Conservation (phyloP, 768 basidiomycete genomes). For the Sporobolomyces pararoseus region DNA sequence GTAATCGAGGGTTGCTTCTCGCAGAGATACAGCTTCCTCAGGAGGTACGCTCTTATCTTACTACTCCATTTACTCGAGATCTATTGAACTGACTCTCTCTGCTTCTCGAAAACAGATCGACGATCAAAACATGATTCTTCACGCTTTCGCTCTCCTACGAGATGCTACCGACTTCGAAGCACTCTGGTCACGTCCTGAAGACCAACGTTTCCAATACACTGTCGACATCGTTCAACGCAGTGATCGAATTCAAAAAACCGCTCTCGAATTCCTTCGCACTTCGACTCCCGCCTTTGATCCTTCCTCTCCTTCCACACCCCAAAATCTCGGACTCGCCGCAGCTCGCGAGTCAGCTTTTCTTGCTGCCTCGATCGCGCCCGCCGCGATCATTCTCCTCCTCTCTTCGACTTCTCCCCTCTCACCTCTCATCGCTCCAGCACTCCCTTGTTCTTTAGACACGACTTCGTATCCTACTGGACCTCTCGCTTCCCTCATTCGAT, state of each 20-base stretch:
- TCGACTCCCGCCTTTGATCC: slow-evolving; percentile 59
- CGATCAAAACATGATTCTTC: not conserved
- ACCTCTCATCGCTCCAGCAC: slow-evolving; percentile 1
- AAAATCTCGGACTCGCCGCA: not conserved
- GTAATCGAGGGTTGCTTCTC: slow-evolving; percentile 2
- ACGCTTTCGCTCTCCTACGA: slow-evolving; percentile 54
- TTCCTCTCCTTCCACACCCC: slow-evolving; percentile 44
- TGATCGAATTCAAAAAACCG: slow-evolving; percentile 47
- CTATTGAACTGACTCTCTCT: not conserved
- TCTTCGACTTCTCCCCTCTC: slow-evolving; percentile 17
- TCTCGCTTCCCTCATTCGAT: not conserved
- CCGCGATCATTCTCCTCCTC: slow-evolving; percentile 16
- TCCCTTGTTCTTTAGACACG: slow-evolving; percentile 30
- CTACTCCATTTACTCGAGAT: not conserved
- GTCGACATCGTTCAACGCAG: slow-evolving; percentile 61
- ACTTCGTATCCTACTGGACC: slow-evolving; percentile 4
- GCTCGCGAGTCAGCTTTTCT: slow-evolving; percentile 13
- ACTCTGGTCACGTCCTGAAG: slow-evolving; percentile 25
- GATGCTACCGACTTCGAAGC: slow-evolving; percentile 43
- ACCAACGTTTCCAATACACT: slow-evolving; percentile 53
- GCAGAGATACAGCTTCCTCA: not conserved
- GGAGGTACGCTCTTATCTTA: not conserved
- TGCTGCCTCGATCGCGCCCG: slow-evolving; percentile 10
- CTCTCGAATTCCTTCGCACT: slow-evolving; percentile 53
- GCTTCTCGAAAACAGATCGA: not conserved